phyloP scores from a whole-genome alignment of 768 basidiomycete species.

The Lactarius indigo region DNA sequence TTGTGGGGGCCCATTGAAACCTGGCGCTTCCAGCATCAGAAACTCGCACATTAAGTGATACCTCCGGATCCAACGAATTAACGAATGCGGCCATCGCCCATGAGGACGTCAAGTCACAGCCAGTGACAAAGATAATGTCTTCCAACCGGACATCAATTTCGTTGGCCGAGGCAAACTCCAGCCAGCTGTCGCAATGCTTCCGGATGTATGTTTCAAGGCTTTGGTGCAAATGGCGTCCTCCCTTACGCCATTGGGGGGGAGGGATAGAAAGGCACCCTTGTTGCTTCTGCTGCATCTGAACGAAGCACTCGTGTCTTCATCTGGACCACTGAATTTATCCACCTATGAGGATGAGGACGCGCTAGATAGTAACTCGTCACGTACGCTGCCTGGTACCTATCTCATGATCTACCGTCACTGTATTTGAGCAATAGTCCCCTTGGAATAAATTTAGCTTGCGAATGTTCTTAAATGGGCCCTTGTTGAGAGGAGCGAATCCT shows the following conservation, averaged over 20 bases:
- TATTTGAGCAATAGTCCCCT: conserved; percentile 10
- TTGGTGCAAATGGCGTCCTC: neutral
- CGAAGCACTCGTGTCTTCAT: conserved; percentile 2
- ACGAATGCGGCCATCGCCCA: conserved; percentile 25
- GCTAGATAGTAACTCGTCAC: neutral
- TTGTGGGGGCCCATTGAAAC: conserved; percentile 9
- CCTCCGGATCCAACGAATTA: neutral
- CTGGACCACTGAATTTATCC: neutral
- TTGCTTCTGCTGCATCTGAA: conserved; percentile 13
- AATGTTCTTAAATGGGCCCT: conserved; percentile 13
- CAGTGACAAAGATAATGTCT: neutral
- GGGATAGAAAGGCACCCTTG: conserved; percentile 20
- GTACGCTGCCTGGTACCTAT: conserved; percentile 8
- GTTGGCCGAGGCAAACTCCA: neutral
- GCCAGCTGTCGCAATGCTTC: neutral
- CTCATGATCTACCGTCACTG: conserved; percentile 1
- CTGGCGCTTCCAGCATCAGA: neutral
- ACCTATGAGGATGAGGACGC: neutral
- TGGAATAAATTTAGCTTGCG: neutral
- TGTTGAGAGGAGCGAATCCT: conserved; percentile 9
- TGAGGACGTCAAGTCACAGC: conserved; percentile 9
- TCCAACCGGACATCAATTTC: neutral
- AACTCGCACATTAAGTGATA: conserved; percentile 3
- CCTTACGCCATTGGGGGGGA: neutral
- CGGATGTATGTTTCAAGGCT: neutral